These are phyloP conservation scores for Cyberlindnera amylophila DNA, from an alignment of 805 yeast species.

Conservation along the genomic window DNA sequence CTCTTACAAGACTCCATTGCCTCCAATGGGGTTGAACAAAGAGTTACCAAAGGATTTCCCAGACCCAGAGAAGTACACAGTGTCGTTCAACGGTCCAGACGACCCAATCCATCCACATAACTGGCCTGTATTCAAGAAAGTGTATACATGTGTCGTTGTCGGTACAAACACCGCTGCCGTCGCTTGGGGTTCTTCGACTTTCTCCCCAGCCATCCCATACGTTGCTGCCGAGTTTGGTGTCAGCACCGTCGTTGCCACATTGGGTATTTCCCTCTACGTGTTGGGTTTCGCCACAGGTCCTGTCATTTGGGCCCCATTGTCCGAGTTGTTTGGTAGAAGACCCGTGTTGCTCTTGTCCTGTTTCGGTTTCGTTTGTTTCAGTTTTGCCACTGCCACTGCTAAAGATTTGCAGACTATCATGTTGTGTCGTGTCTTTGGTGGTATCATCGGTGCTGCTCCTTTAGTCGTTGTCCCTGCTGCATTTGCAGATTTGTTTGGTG, in stretches of 20 bases:
- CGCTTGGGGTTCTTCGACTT: conserved; percentile 82
- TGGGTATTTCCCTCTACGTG: conserved; percentile 80
- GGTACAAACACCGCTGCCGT: conserved; percentile 50
- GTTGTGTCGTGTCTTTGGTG: conserved; percentile 76
- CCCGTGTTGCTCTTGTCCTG: conserved; percentile 53
- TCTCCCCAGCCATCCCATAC: conserved; percentile 54
- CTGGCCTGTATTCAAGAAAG: conserved; percentile 55
- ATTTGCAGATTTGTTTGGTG: conserved; percentile 76
- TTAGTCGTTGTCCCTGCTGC: conserved; percentile 84
- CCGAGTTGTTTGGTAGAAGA: conserved; percentile 75
- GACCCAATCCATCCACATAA: conserved; percentile 83
- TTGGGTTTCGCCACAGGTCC: conserved; percentile 95
- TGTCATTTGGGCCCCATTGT: conserved; percentile 81
- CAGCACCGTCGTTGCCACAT: conserved; percentile 62
- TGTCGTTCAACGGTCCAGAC: conserved; percentile 69
- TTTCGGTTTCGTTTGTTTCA: conserved; percentile 55
- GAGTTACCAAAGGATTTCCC: conserved; percentile 43
- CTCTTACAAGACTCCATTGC: conserved; percentile 37
- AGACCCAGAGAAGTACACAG: conserved; percentile 61
- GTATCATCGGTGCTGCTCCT: conserved; percentile 81
- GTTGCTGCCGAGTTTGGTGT: conserved; percentile 53
- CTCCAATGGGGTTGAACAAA: conserved; percentile 66
- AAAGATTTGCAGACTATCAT: conserved; percentile 73
- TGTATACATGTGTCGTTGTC: conserved; percentile 38
- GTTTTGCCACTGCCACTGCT: conserved; percentile 74